Percentiles rank a stretch among this genome's conserved stretches.
phyloP scores from a whole-genome alignment of 306 rosid genomes.

The Aeschynomene evenia region DNA sequence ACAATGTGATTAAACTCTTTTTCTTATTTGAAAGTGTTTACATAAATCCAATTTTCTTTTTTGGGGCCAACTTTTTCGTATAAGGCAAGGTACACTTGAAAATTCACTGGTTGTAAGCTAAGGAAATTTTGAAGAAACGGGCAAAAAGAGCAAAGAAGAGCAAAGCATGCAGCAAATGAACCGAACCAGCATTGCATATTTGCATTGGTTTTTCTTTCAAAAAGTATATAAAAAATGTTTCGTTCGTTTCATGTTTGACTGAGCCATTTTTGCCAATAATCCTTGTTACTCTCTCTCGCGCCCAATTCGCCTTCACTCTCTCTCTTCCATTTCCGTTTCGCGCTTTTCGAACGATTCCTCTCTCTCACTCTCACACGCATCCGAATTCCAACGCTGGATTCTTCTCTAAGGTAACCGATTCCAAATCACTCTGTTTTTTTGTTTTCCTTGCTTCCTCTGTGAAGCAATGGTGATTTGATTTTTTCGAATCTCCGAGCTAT shows the following conservation, averaged over 20 bases:
- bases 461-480: slow-evolving; percentile 17
- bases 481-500: background rate
- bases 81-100: background rate
- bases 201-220: background rate
- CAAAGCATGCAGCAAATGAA: background rate
- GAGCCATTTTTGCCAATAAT: background rate
- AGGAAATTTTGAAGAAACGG: no score
- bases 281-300: slow-evolving; percentile 50
- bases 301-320: slow-evolving; percentile 50
- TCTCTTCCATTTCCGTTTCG: slow-evolving; percentile 6
- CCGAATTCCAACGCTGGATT: slow-evolving; percentile 22
- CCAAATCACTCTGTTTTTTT: slow-evolving; percentile 2
- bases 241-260: background rate
- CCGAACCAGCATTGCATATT: background rate
- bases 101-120: no score
- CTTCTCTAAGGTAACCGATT: slow-evolving; percentile 28
- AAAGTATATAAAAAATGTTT: no score
- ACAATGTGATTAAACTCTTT: no score
- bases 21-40: no score
- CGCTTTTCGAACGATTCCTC: slow-evolving; percentile 27
- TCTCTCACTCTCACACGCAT: slow-evolving; percentile 7
- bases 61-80: background rate
- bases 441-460: background rate
- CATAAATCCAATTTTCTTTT: no score
- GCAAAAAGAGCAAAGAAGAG: background rate